Percentiles rank a stretch among this genome's conserved stretches.
Evolutionary conservation across 1,284 basidiomycete species (phyloP).

Genomic region (Malassezia nana): DNA sequence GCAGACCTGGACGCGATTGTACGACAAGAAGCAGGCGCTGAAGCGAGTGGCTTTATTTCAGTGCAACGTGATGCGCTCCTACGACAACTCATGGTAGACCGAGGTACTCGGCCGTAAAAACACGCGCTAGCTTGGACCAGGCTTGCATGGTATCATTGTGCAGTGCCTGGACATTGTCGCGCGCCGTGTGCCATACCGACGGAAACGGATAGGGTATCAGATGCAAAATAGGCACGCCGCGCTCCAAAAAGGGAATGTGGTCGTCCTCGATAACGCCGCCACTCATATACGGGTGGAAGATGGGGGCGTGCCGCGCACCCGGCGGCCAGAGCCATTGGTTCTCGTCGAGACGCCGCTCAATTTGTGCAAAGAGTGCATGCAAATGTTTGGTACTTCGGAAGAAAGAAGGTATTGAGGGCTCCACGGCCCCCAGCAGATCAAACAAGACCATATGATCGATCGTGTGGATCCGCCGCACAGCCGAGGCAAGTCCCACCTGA

Average conservation of each 20-base stretch:
- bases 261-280: conserved; percentile 78
- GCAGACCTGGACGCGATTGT: not conserved
- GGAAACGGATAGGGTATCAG: conserved; percentile 86
- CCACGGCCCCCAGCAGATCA: conserved; percentile 36
- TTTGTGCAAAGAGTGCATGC: conserved; percentile 21
- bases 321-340: conserved; percentile 23
- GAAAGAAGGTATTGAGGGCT: conserved; percentile 32
- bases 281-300: conserved; percentile 13
- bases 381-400: conserved; percentile 35
- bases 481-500: not conserved
- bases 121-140: conserved; percentile 73
- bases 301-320: conserved; percentile 4
- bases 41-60: not conserved
- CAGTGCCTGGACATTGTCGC: conserved; percentile 81
- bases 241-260: conserved; percentile 75
- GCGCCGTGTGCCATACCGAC: conserved; percentile 73
- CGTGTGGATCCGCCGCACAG: conserved; percentile 32
- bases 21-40: not conserved
- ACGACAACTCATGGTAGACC: conserved; percentile 51
- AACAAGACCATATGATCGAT: conserved; percentile 43
- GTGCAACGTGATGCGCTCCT: conserved; percentile 4
- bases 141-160: conserved; percentile 71
- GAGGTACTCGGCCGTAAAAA: conserved; percentile 84
- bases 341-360: conserved; percentile 24
- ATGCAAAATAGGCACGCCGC: conserved; percentile 81